phyloP scores from a whole-genome alignment of 495 filamentous ascomycete species.

The Aspergillus biplanus region DNA sequence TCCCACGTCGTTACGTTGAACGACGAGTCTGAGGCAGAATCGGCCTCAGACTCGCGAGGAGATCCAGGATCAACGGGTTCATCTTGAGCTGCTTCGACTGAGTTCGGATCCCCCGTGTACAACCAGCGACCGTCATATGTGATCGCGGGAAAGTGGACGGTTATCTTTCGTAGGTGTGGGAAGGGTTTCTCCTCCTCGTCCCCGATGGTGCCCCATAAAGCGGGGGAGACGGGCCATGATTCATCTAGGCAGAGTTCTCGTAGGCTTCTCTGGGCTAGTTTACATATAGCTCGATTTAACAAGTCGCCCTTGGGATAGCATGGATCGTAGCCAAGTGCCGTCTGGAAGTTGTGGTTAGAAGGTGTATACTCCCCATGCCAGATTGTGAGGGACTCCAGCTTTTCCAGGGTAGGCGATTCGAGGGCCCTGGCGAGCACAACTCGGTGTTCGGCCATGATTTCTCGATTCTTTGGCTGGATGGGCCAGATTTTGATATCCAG shows the following conservation, averaged over 20 bases:
- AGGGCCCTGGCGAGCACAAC: slow-evolving; percentile 1
- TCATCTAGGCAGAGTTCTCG: slow-evolving; percentile 4
- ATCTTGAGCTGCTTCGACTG: no score
- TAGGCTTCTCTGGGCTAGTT: slow-evolving; percentile 10
- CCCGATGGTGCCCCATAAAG: not conserved
- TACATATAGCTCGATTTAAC: slow-evolving; percentile 4
- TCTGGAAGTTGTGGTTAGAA: slow-evolving; percentile 3
- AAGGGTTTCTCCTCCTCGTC: not conserved
- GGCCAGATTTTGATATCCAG: slow-evolving; percentile 1
- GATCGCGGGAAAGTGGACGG: not conserved
- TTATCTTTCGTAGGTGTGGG: not conserved
- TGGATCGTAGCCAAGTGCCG: not conserved
- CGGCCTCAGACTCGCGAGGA: not conserved
- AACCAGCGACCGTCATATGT: slow-evolving; percentile 22
- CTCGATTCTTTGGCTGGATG: not conserved
- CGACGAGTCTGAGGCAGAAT: slow-evolving; percentile 15
- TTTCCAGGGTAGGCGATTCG: not conserved
- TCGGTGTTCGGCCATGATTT: not conserved
- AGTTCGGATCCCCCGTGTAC: slow-evolving; percentile 18
- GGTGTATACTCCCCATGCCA: slow-evolving; percentile 9
- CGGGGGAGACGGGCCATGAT: slow-evolving; percentile 11
- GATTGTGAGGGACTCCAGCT: slow-evolving; percentile 6
- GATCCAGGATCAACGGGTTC: no score
- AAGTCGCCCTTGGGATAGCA: slow-evolving; percentile 10
- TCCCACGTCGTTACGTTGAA: no score